Base-by-base conservation (phyloP, 2,329 filamentous ascomycete species). In the Fusarium marasasianum region DNA sequence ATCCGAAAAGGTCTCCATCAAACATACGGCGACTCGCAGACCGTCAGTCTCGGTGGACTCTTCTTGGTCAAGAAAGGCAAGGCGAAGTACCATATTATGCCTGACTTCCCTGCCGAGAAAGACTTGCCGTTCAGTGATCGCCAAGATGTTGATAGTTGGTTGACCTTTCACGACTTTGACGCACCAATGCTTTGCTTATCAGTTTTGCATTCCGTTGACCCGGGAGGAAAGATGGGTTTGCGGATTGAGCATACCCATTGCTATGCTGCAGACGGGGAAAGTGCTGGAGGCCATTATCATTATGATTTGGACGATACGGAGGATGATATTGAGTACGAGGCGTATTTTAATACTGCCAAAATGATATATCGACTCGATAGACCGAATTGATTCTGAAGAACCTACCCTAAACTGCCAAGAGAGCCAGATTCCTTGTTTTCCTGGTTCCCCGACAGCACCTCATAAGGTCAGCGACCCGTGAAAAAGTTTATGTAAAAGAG, bases 181-280 rank as follows among this genome's bases (percentile, higher is more conserved):
- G 20, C 6, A 18, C 35, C 26, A 6, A 55, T 55, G 35, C 51
- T 55, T n/a, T 55, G 51, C 1, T 2, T 55, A 0, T 55, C 51
- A 0, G 37, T 55, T 0, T 2, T 55, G 15, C 35, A 55, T 11
- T 55, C 51, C 0, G 20, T 26, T 14, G 37, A 55, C 5, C 35
- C 15, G 0, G 11, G 5, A 1, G 14, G 20, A 18, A 29, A 0
- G 3, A 41, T 55, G 51, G 24, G 51, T 2, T 41, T 55, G 5
- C 78, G 84, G 0, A 83, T 86, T 75, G 86, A 87, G 71, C 85
- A 87, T 71, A 86, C 85, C 8, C 86, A 87, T 77, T 83, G 82
- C 29, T 86, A 85, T 60, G 82, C 83, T 6, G 20, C 41, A 3
- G 44, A 37, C 3, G 61, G 63, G 6, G 53, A 72, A 18, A 31